Conservation (phyloP, 768 basidiomycete species). For the Boletus rubescentipes region DNA sequence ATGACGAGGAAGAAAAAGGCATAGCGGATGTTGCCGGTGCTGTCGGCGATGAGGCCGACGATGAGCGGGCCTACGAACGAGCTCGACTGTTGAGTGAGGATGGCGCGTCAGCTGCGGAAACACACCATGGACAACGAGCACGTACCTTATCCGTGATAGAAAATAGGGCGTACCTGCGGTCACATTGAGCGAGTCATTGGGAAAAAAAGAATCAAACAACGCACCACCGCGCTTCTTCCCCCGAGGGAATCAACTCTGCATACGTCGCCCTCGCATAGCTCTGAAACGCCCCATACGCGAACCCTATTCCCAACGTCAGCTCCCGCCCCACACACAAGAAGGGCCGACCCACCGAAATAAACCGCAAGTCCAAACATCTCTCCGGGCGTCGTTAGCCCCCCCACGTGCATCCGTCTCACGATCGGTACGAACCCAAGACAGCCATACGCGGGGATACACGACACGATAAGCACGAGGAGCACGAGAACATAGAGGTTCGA, state of each 20-base stretch:
- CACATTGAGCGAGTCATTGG: neutral
- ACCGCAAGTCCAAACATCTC: constrained; percentile 87
- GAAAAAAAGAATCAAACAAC: constrained; percentile 5
- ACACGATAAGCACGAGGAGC: constrained; percentile 63
- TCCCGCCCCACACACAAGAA: neutral
- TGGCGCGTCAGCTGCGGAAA: neutral
- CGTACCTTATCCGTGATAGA: constrained; percentile 86
- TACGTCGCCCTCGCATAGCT: constrained; percentile 86
- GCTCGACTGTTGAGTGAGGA: constrained; percentile 74
- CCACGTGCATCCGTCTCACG: constrained; percentile 51
- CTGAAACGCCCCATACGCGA: constrained; percentile 89
- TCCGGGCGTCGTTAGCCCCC: constrained; percentile 71
- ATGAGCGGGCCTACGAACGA: constrained; percentile 90
- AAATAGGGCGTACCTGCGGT: constrained; percentile 65
- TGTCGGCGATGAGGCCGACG: constrained; percentile 85
- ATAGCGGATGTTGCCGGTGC: constrained; percentile 89
- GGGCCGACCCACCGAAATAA: constrained; percentile 61
- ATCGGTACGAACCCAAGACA: constrained; percentile 72
- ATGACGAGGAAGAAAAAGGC: constrained; percentile 84
- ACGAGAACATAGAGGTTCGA: constrained; percentile 68
- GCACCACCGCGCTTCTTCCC: constrained; percentile 89
- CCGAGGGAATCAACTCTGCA: constrained; percentile 80
- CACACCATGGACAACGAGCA: too few relatives aligned
- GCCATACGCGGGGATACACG: constrained; percentile 74
- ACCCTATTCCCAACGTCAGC: constrained; percentile 37